A percentile compares a stretch with the other conserved stretches of the same genome.
These are phyloP conservation scores for Gymnopilus junonius DNA, from an alignment of 768 basidiomycete species.

Conservation along the genomic window DNA sequence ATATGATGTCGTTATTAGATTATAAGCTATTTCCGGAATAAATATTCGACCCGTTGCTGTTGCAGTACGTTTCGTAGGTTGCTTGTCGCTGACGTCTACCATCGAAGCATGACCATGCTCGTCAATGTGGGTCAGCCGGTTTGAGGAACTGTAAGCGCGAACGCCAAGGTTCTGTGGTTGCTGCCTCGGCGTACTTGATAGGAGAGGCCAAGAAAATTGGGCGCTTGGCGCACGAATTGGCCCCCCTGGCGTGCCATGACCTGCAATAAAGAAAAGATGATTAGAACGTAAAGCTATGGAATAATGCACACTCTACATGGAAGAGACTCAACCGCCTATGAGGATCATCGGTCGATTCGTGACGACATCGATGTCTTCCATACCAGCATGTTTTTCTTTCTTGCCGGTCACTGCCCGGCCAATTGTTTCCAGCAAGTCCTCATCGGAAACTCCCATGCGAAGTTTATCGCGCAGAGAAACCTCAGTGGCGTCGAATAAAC, in stretches of 20 bases:
- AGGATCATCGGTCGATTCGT: conserved; percentile 90
- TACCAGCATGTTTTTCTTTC: conserved; percentile 82
- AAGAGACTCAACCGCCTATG: conserved; percentile 85
- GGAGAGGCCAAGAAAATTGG: not conserved
- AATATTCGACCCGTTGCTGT: conserved; percentile 76
- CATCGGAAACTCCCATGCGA: conserved; percentile 66
- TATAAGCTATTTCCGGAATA: conserved; percentile 67
- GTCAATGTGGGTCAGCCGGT: conserved; percentile 74
- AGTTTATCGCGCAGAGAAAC: conserved; percentile 80
- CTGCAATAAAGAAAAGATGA: conserved; percentile 11
- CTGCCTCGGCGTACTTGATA: not conserved
- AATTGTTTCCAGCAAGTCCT: conserved; percentile 62
- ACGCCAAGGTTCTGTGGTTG: not conserved
- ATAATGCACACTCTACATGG: conserved; percentile 27
- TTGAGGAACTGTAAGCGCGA: conserved; percentile 29
- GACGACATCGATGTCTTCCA: conserved; percentile 78
- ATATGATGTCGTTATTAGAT: conserved; percentile 56
- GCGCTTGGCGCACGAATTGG: not conserved
- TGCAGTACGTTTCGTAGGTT: conserved; percentile 65
- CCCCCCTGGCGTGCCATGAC: not conserved
- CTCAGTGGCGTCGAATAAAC: conserved; percentile 85
- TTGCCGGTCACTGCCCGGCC: conserved; percentile 70
- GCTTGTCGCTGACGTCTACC: conserved; percentile 80
- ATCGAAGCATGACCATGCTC: conserved; percentile 71
- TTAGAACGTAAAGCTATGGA: conserved; percentile 18